Conservation (phyloP, 2,329 filamentous ascomycete species). For the Paecilomyces fulvus region DNA sequence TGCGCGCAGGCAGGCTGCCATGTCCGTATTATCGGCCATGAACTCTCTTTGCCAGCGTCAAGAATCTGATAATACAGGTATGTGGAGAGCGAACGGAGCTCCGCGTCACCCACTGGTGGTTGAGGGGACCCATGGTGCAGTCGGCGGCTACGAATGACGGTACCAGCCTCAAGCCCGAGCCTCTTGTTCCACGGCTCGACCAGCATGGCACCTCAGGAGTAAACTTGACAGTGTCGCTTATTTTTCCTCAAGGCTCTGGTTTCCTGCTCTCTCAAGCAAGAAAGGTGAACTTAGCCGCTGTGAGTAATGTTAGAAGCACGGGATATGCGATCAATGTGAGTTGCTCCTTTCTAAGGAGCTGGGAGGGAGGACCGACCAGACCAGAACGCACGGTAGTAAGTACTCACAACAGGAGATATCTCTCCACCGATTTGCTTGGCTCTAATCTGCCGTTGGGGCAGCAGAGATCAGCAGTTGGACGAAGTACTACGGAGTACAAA, state of each 20-base stretch:
- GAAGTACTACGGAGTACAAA: not conserved
- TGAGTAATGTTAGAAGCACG: not conserved
- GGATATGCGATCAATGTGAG: not conserved
- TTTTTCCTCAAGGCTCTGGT: not conserved
- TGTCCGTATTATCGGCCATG: slow-evolving; percentile 1
- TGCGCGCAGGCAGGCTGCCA: slow-evolving; percentile 20
- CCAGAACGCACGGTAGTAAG: not conserved
- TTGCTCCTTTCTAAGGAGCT: not conserved
- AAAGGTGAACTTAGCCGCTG: not conserved
- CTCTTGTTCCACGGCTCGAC: not conserved
- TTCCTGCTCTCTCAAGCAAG: not conserved
- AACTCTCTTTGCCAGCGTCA: not conserved
- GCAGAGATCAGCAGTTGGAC: not conserved
- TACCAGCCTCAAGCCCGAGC: not conserved
- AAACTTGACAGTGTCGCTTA: no score
- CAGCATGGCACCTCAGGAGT: not conserved
- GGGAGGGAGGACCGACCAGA: not conserved
- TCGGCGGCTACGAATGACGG: not conserved
- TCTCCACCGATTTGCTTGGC: not conserved
- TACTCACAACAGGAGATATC: not conserved
- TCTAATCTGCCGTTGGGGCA: not conserved
- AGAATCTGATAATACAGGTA: not conserved
- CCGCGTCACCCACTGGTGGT: not conserved
- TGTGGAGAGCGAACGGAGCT: not conserved
- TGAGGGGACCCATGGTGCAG: not conserved